Percentiles rank a stretch among this genome's conserved stretches.
Evolutionary conservation across 306 rosid species (phyloP).

Genomic region (Casuarina cunninghamiana): DNA sequence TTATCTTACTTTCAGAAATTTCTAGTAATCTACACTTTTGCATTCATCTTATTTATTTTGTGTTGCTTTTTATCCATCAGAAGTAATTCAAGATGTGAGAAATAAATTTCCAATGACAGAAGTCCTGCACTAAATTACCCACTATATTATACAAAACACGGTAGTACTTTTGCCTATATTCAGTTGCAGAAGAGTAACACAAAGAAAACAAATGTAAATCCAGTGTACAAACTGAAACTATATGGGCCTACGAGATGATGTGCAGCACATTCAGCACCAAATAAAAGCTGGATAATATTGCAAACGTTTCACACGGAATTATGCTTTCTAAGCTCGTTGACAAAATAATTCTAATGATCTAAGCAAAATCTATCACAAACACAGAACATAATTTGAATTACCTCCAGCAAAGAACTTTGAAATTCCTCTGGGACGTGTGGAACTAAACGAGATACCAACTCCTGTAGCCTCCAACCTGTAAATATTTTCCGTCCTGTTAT

Average conservation of each 20-base stretch:
- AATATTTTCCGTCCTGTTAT: conserved; percentile 56
- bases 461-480: conserved; percentile 64
- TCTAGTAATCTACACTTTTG: neutral
- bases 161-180: neutral
- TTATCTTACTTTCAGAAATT: neutral
- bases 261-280: neutral
- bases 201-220: neutral
- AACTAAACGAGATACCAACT: conserved; percentile 62
- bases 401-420: conserved; percentile 56
- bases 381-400: conserved; percentile 25
- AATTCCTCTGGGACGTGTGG: conserved; percentile 52
- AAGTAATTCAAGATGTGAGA: neutral
- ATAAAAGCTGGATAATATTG: neutral
- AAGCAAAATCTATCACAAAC: neutral
- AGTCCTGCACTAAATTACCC: neutral
- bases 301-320: conserved; percentile 7
- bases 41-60: neutral
- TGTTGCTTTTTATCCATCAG: neutral
- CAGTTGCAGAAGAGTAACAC: conserved; percentile 1
- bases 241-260: neutral
- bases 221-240: neutral
- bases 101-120: neutral
- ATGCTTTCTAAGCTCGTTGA: conserved; percentile 4
- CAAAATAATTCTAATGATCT: neutral
- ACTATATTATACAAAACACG: neutral